Percentiles rank a stretch among this genome's conserved stretches.
Evolutionary conservation across 306 rosid genomes (phyloP).

Genomic region (Sechiopsis laciniata): DNA sequence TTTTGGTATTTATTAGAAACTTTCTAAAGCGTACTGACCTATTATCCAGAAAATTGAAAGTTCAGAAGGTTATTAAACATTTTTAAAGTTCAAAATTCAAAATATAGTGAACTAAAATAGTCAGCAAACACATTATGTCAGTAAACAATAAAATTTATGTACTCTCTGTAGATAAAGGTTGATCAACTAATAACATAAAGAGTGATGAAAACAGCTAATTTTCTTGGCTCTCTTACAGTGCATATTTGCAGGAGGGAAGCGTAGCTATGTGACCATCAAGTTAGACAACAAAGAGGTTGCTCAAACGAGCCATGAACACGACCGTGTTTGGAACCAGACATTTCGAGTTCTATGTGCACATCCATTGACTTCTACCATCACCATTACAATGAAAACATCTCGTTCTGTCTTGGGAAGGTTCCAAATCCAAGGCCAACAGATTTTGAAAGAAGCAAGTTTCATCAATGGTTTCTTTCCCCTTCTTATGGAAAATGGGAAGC

Average conservation of each 20-base stretch:
- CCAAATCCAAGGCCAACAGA: conserved; percentile 47
- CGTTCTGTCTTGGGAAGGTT: conserved; percentile 59
- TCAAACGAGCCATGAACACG: conserved; percentile 45
- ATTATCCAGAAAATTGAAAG: too few relatives aligned
- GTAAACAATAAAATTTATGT: not conserved
- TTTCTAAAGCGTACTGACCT: too few relatives aligned
- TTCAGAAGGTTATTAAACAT: too few relatives aligned
- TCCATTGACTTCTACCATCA: conserved; percentile 47
- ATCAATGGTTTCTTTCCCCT: conserved; percentile 68
- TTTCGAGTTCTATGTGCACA: conserved; percentile 77
- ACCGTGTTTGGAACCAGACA: conserved; percentile 86
- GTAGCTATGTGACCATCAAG: conserved; percentile 62
- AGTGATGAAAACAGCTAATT: not conserved
- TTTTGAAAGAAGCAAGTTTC: conserved; percentile 52
- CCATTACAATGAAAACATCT: conserved; percentile 59
- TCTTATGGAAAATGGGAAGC: conserved; percentile 60
- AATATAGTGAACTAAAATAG: too few relatives aligned
- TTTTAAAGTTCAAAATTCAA: too few relatives aligned
- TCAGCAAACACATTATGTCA: not conserved
- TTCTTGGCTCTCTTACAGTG: conserved; percentile 43
- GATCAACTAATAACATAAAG: not conserved
- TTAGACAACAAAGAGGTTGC: conserved; percentile 55
- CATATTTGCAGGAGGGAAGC: conserved; percentile 47
- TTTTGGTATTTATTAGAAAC: too few relatives aligned
- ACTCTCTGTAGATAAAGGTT: not conserved